Base-by-base conservation (phyloP, 331 rosid species). In the Malus hybrid region DNA sequence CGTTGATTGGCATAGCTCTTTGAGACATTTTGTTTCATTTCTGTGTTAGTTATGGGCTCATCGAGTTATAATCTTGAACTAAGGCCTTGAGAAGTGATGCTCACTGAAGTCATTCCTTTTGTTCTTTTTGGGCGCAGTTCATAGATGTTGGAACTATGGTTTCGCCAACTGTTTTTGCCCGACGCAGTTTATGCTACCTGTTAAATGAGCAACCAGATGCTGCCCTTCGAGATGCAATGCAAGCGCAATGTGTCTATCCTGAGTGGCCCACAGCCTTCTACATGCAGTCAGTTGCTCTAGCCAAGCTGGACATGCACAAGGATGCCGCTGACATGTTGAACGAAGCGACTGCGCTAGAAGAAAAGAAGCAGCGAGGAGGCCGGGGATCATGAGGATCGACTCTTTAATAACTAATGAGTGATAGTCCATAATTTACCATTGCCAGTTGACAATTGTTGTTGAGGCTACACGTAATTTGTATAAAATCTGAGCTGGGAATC, bases 181-280 rank as follows among this genome's bases (percentile, higher is more conserved):
- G 99, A 70, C 93, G 99, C 63, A 94, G 99, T 82, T 88, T 94
- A 11, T 94, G 99, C 85, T 87, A 90, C 84, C 88, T 94, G 85
- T 81, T 94, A 72, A 82, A 90, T 6, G 99, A 94, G 80, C 97
- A 92, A 74, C 90, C 99, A 4, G 97, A 94, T 74, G 88, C 97
- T 6, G 99, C 99, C 1, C 97, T 94, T 54, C 86, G 99, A 77
- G 99, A 94, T 85, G 99, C 96, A 60, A 94, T 94, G 99, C 99
- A 94, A 82, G 97, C 99, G 32, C 99, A 94, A 69, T 88, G 91
- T 4, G 93, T 92, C 36, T 86, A 83, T 81, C 97, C 99, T 15
- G 99, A 94, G 68, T 94, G 99, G 99, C 91, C 97, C 2, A 92
- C 97, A 1, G 93, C 99, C 46, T 94, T 94, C 85, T 94, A 92